A percentile compares a stretch with the other conserved stretches of the same genome.
phyloP scores from a whole-genome alignment of 2,329 filamentous ascomycete genomes.

The Aspergillus nomiae region DNA sequence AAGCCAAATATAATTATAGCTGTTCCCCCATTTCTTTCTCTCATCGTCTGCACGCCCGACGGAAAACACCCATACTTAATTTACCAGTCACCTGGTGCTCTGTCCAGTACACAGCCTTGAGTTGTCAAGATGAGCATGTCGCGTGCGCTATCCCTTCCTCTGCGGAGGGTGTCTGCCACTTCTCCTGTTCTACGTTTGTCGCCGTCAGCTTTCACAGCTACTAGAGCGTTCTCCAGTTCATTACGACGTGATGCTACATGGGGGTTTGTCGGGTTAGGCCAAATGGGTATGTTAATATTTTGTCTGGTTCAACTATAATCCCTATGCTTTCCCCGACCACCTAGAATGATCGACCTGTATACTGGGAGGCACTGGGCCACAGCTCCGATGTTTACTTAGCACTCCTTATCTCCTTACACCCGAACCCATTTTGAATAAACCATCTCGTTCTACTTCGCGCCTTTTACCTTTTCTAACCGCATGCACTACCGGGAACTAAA shows the following conservation, averaged over 20 bases:
- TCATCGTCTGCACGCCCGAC: background rate
- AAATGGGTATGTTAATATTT: conserved; percentile 55
- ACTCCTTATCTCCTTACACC: background rate
- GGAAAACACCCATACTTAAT: background rate
- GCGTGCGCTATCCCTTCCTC: conserved; percentile 14
- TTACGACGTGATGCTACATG: conserved; percentile 51
- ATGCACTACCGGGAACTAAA: conserved; percentile 3
- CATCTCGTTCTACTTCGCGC: background rate
- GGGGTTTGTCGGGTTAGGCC: conserved; percentile 62
- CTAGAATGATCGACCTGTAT: background rate
- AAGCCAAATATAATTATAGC: background rate
- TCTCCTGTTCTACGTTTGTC: conserved; percentile 6
- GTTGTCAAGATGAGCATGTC: conserved; percentile 18
- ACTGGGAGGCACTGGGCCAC: background rate
- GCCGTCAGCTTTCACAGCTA: background rate
- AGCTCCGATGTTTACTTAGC: background rate
- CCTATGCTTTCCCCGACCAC: background rate
- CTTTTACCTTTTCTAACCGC: background rate
- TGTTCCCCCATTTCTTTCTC: background rate
- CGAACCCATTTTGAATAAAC: background rate
- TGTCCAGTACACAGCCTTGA: background rate
- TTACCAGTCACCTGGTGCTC: background rate
- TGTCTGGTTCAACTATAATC: background rate
- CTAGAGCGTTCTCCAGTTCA: conserved; percentile 51
- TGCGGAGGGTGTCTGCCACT: conserved; percentile 14